A percentile compares a stretch with the other conserved stretches of the same genome.
These are phyloP conservation scores for Penicillium salamii DNA, from an alignment of 495 filamentous ascomycete genomes.

Conservation along the genomic window DNA sequence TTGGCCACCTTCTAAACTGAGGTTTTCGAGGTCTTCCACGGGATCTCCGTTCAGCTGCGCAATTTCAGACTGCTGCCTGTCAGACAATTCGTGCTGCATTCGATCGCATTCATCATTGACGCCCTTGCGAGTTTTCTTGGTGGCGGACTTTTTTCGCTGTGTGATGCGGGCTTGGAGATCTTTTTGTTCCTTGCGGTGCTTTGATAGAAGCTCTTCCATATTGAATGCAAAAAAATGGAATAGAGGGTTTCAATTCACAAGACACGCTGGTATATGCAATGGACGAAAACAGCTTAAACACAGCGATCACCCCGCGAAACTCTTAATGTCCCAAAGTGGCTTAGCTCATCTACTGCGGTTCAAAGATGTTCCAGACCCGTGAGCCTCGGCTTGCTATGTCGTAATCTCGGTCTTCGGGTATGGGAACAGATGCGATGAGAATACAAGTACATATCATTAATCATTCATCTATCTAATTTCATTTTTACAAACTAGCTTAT, in stretches of 20 bases:
- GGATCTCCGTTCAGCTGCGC: constrained; percentile 50
- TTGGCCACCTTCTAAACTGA: constrained; percentile 26
- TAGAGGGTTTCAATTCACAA: not conserved
- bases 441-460: constrained; percentile 2
- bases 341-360: constrained; percentile 10
- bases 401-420: constrained; percentile 23
- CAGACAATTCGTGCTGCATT: constrained; percentile 66
- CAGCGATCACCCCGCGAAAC: constrained; percentile 29
- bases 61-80: constrained; percentile 65
- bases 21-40: constrained; percentile 26
- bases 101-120: constrained; percentile 80
- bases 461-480: not conserved
- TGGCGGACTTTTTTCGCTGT: constrained; percentile 92
- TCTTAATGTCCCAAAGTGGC: constrained; percentile 24
- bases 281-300: constrained; percentile 3
- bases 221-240: constrained; percentile 2
- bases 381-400: constrained; percentile 21
- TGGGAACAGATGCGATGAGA: constrained; percentile 13
- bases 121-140: constrained; percentile 91
- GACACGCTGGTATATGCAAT: not conserved
- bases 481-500: constrained; percentile 2
- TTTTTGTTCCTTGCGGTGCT: constrained; percentile 83
- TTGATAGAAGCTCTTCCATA: constrained; percentile 73
- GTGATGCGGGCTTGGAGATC: constrained; percentile 82
- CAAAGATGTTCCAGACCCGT: constrained; percentile 9